Evolutionary conservation across 1,139 yeast genomes (phyloP).

Genomic region (Zygotorulaspora mrakii): DNA sequence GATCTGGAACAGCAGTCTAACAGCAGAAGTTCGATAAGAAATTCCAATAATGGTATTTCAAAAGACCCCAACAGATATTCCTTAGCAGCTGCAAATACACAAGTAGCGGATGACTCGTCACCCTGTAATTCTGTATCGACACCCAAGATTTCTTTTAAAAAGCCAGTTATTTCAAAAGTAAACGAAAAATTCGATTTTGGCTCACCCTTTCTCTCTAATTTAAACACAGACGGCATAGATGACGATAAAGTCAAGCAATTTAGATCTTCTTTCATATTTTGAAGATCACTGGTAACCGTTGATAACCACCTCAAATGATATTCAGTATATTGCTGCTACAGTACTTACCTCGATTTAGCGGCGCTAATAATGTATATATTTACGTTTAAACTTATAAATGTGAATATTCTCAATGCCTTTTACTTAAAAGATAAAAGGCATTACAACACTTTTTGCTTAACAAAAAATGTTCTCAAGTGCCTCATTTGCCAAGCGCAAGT

Average conservation of each 20-base stretch:
- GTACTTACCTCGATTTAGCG: neutral
- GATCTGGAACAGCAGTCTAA: no score
- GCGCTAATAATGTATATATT: conserved; percentile 2
- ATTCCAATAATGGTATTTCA: no score
- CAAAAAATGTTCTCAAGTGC: conserved; percentile 60
- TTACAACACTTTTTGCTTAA: conserved; percentile 60
- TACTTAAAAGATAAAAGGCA: neutral
- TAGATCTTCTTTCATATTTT: conserved; percentile 24
- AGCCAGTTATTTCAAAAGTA: neutral
- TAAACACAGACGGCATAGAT: conserved; percentile 17
- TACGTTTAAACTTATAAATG: neutral
- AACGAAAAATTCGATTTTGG: conserved; percentile 20
- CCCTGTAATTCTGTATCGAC: conserved; percentile 1
- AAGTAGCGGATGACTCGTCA: no score
- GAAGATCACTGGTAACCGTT: no score
- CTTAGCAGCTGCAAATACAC: no score
- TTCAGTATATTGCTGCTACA: neutral
- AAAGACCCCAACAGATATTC: no score
- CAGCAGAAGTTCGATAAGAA: no score
- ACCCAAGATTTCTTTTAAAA: neutral
- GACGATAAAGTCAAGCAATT: conserved; percentile 24
- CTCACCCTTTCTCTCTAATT: conserved; percentile 23
- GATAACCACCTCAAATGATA: no score
- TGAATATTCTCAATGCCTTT: neutral
- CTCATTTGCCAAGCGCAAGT: conserved; percentile 68